Conservation (phyloP, 495 filamentous ascomycete species). For the Margaritispora aquatica region DNA sequence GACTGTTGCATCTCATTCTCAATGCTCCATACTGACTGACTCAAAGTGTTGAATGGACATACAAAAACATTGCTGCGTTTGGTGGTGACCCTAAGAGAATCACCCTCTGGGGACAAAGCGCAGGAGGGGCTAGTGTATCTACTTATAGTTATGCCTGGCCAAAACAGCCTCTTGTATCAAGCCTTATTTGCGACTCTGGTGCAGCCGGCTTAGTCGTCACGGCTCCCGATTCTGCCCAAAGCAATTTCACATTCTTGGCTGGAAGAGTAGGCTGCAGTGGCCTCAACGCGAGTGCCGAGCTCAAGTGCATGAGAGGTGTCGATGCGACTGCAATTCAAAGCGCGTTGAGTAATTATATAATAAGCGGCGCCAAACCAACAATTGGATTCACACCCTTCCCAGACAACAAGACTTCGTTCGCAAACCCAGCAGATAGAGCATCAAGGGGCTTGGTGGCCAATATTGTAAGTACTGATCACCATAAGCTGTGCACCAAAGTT, state of each 20-base stretch:
- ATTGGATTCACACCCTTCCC: constrained; percentile 36
- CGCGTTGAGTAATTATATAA: constrained; percentile 33
- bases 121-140: not conserved
- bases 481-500: no score
- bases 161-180: constrained; percentile 37
- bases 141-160: constrained; percentile 39
- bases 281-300: constrained; percentile 29
- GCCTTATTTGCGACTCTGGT: constrained; percentile 40
- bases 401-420: constrained; percentile 35
- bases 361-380: constrained; percentile 26
- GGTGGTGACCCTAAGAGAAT: constrained; percentile 37
- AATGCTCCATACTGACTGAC: not conserved
- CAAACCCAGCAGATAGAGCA: constrained; percentile 35
- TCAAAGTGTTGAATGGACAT: constrained; percentile 35
- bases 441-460: constrained; percentile 5
- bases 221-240: constrained; percentile 25
- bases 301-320: constrained; percentile 42
- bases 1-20: not conserved
- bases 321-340: constrained; percentile 30
- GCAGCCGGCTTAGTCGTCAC: constrained; percentile 31
- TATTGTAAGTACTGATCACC: constrained; percentile 1
- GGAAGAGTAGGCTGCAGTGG: constrained; percentile 37
- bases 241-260: constrained; percentile 38
- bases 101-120: not conserved
- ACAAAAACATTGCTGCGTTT: constrained; percentile 20